Percentiles rank a stretch among this genome's conserved stretches.
phyloP scores from a whole-genome alignment of 2,329 filamentous ascomycete species.

The Coniosporium uncinatum region DNA sequence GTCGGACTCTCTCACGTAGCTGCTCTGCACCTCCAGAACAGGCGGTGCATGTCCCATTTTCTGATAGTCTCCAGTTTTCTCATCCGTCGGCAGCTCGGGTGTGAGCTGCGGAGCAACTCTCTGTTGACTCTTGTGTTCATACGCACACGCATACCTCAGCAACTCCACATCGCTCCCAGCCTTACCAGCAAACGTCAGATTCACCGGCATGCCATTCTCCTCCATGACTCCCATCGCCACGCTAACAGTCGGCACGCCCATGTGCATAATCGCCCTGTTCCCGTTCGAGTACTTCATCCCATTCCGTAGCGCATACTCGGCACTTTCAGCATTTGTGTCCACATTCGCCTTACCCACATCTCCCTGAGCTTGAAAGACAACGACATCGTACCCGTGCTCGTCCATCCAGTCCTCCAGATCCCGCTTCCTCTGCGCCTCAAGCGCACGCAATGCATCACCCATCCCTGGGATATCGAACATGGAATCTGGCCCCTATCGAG shows the following conservation, averaged over 20 bases:
- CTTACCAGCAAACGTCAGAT: slow-evolving; percentile 40
- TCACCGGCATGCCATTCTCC: slow-evolving; percentile 40
- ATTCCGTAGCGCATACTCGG: slow-evolving; percentile 33
- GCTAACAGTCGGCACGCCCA: slow-evolving; percentile 43
- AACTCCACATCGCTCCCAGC: slow-evolving; percentile 34
- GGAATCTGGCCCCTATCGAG: too few species aligned
- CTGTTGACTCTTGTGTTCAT: slow-evolving; percentile 14
- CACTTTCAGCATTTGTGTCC: slow-evolving; percentile 19
- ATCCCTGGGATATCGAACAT: slow-evolving; percentile 37
- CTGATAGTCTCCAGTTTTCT: neutral
- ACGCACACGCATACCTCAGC: slow-evolving; percentile 12
- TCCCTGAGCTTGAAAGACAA: slow-evolving; percentile 40
- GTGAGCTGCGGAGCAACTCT: slow-evolving; percentile 15
- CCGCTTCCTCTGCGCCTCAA: slow-evolving; percentile 42
- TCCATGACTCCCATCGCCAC: slow-evolving; percentile 42
- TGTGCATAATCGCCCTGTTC: slow-evolving; percentile 40
- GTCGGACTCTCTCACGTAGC: too few species aligned
- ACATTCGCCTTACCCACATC: slow-evolving; percentile 40
- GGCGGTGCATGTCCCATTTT: too few species aligned
- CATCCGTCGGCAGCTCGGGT: slow-evolving; percentile 14
- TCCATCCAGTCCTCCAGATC: slow-evolving; percentile 48
- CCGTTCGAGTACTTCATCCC: slow-evolving; percentile 45
- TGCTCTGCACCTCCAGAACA: too few species aligned
- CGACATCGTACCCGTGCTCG: slow-evolving; percentile 29
- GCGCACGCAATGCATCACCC: slow-evolving; percentile 31